Evolutionary conservation across 345 rosid species (phyloP), one percentile per base, ranked within the genome.

Genomic region (Sapria himalayana): DNA sequence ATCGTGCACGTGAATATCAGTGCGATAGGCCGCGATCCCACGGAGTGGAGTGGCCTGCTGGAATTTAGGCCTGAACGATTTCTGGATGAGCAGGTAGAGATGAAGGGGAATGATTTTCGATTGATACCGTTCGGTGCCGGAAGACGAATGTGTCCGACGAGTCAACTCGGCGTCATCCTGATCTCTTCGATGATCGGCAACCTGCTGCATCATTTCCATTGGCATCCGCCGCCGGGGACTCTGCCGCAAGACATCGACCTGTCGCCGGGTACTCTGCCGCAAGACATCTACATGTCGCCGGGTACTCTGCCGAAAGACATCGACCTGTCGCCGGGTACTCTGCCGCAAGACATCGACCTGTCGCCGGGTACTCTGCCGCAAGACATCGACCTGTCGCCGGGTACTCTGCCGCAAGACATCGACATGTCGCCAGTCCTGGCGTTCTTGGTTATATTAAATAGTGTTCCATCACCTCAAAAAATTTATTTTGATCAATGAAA

Each of bases 21-120:
- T 84, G 94, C 92, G 0, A 62, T 86, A 1, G 92, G 84, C 38
- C 81, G 81, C 15, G 97, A 86, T 42, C 92, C 94, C 0, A 50
- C 70, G 0, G 58, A 64, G 4, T 86, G 97, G 94, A 70, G 70
- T 48, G 52, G 63, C 41, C 89, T 94, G 0, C 43, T 62, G 0
- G 86, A 71, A 65, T 85, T 81, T 52, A 43, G 84, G 33, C 93
- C 92, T 0, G 93, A 85, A 68, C 54, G 92, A 44, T 85, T 69
- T 64, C 52, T 75, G 5, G 89, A 85, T 69, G 89, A 71, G 67
- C 94, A 85, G 36, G 76, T 85, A 14, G 89, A 81, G 59, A 64
- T 81, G 72, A 85, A 81, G 56, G 92, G 97, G 9, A 86, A 78
- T 50, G 97, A 86, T 34, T 81, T 58, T 38, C 52, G 79, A 39